Base-by-base conservation (phyloP, 208 protist genomes). In the Balamuthia mandrillaris region DNA sequence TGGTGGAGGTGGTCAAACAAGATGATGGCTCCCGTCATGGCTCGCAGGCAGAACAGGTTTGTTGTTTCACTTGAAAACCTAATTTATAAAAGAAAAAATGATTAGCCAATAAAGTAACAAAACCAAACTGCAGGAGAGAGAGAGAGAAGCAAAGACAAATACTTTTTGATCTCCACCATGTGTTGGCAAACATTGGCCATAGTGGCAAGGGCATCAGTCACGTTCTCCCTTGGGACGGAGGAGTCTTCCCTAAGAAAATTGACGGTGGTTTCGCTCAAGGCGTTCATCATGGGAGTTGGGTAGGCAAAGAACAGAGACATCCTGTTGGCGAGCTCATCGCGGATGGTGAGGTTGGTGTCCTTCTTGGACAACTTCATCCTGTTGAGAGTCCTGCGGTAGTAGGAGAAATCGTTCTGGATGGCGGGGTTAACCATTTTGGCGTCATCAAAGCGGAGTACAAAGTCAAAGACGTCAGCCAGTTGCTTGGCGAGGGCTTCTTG, bases 301-400 rank as follows among this genome's bases (percentile, higher is more conserved):
- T 91, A 93, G 37, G 93, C 93, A 72, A 94, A 95, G 87, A 95
- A 95, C 33, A 95, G 85, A 24, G 93, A 95, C 92, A 95, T 95
- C 70, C 81, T 84, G 61, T 74, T 47, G 35, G 42, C 35, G 27
- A 61, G 49, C 51, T 54, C 47, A 41, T 60, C 39, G 18, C 47
- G 60, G 42, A 61, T 86, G 37, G 51, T 60, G 7, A 81, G 77
- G 82, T 68, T 90, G 29, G 54, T 52, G 52, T 94, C 89, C 29
- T 91, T 89, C 45, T 92, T 91, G 14, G 81, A 54, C 45, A 92
- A 82, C 82, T 94, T 94, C 89, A 94, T 94, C 63, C 92, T 65
- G 75, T 88, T 93, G 21, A 94, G 79, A n/a, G 90, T 95, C 51
- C 93, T 56, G 52, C 93, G 89, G 84, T 95, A 95, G 81, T 95